These are phyloP conservation scores for Stachybotrys elegans DNA, from an alignment of 2,329 filamentous ascomycete species.

Conservation along the genomic window DNA sequence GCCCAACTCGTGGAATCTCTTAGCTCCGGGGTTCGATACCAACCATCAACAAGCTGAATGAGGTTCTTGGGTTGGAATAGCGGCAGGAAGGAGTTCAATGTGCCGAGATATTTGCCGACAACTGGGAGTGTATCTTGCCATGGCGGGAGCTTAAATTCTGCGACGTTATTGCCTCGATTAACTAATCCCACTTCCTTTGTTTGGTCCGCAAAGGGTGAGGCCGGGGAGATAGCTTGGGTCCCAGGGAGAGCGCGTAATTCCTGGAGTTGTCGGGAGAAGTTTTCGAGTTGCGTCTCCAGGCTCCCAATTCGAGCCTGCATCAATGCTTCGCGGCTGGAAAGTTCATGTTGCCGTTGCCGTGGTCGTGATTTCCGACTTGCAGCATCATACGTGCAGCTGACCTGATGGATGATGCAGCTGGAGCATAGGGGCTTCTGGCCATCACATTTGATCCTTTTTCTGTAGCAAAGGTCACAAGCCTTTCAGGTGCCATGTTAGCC, in stretches of 20 bases:
- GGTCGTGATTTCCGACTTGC: constrained; percentile 13
- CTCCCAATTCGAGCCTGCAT: neutral
- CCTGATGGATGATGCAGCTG: constrained; percentile 30
- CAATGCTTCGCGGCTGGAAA: neutral
- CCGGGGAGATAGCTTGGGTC: neutral
- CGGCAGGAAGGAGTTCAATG: constrained; percentile 16
- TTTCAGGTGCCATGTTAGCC: constrained; percentile 11
- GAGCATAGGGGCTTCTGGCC: constrained; percentile 31
- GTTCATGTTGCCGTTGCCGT: constrained; percentile 7
- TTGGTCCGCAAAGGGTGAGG: neutral
- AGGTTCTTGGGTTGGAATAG: constrained; percentile 28
- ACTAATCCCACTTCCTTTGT: neutral
- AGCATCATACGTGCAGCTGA: constrained; percentile 8
- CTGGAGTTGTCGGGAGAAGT: neutral
- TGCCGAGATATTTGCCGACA: neutral
- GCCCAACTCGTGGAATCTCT: constrained; percentile 21
- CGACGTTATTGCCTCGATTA: neutral
- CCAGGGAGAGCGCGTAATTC: neutral
- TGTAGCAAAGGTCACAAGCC: constrained; percentile 31
- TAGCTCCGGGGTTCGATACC: constrained; percentile 17
- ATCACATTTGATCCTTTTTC: constrained; percentile 35
- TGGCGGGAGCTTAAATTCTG: neutral
- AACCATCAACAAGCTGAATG: constrained; percentile 26
- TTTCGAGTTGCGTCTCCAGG: neutral
- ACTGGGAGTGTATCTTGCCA: neutral